Evolutionary conservation across 2,329 filamentous ascomycete genomes (phyloP), one percentile per base, ranked within the genome.

Genomic region (Trichoderma semiorbis): DNA sequence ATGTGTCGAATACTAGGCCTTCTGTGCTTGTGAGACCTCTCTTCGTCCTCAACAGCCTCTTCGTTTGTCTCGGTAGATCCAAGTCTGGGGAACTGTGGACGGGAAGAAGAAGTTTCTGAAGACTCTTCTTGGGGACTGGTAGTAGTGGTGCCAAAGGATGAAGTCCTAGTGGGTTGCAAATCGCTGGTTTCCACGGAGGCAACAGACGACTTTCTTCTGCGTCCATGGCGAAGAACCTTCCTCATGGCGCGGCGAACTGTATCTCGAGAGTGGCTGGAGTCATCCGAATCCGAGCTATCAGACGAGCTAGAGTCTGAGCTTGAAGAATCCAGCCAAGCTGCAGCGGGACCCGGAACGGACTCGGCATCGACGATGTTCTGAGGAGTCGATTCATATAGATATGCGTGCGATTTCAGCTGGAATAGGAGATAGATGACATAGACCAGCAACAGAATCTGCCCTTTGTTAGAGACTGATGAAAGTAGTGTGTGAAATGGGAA

Each of bases 301-400:
- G 87, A 90, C 14, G 87, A 86, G 71, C 83, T 85, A 66, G 83
- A 83, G 34, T 88, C 85, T 1, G 85, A 87, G 75, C 84, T 87
- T 3, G 91, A 93, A 0, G 90, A 90, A 74, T 96, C 92, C 77
- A 97, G 87, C 82, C 95, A 93, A 36, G 92, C 92, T 21, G 92
- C 92, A 14, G 95, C 87, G 1, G 96, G 91, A 74, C 95, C 95
- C 26, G 95, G 95, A 60, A 93, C 92, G 0, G 93, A 91, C 79
- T 97, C 95, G 77, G 96, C 94, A 76, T 98, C 95, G 74, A 98
- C 96, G 73, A 97, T 92, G 76, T 95, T 91, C 82, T 97, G 94
- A 11, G 95, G 95, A 6, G 93, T 97, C 75, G 94, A 96, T 81
- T 94, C 92, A 76, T 97, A 97, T 84, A 97, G 90, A 82, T 97